phyloP scores from a whole-genome alignment of 1,284 basidiomycete genomes.

The Microbotryomycetes sp. region DNA sequence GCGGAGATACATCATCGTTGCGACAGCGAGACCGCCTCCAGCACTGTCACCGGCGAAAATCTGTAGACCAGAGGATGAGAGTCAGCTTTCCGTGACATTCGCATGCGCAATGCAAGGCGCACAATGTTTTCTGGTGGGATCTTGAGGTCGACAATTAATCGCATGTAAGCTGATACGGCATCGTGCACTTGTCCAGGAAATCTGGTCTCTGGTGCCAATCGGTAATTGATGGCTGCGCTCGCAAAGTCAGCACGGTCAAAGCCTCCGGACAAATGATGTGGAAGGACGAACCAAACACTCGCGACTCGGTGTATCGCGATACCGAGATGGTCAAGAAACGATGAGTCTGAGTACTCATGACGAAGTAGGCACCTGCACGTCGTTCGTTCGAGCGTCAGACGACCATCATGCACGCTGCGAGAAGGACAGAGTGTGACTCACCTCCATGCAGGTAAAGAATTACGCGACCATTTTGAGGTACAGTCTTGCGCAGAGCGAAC shows the following conservation, averaged over 20 bases:
- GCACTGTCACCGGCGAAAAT: conserved; percentile 63
- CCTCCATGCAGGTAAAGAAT: conserved; percentile 93
- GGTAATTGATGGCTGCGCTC: conserved; percentile 79
- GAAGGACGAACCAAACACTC: conserved; percentile 92
- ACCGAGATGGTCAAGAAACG: conserved; percentile 85
- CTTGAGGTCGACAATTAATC: conserved; percentile 78
- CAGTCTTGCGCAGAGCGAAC: conserved; percentile 45
- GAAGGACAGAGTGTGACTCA: conserved; percentile 40
- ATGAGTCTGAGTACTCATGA: conserved; percentile 90
- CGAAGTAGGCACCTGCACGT: conserved; percentile 74
- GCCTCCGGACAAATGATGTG: no score
- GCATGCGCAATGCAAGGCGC: background rate
- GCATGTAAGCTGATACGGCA: conserved; percentile 75
- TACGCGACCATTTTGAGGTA: conserved; percentile 59
- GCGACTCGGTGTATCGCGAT: conserved; percentile 80
- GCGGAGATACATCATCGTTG: conserved; percentile 78
- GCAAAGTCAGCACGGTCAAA: background rate
- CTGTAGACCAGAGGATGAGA: conserved; percentile 1
- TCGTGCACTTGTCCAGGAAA: conserved; percentile 95
- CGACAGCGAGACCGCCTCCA: conserved; percentile 80
- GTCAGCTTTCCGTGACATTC: background rate
- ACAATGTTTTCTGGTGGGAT: conserved; percentile 87
- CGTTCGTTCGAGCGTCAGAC: background rate
- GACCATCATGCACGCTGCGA: background rate
- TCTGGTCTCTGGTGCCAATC: conserved; percentile 85